Conservation (phyloP, 805 yeast species). For the Cyberlindnera samutprakarnensis region DNA sequence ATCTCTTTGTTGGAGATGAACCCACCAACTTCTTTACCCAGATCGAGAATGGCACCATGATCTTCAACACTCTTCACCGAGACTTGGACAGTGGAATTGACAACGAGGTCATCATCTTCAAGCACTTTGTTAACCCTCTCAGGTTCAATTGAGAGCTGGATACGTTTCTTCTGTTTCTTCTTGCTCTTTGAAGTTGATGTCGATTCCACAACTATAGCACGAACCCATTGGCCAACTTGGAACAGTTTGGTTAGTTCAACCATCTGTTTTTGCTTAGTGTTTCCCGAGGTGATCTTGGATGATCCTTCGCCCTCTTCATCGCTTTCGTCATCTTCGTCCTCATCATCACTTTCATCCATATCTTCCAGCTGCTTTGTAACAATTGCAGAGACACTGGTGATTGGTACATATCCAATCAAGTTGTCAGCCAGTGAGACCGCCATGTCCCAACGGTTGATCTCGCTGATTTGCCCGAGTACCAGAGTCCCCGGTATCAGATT, state of each 20-base stretch:
- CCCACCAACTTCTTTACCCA: slow-evolving; percentile 61
- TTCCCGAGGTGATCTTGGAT: slow-evolving; percentile 15
- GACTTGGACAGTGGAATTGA: slow-evolving; percentile 66
- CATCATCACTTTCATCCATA: slow-evolving; percentile 40
- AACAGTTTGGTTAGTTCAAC: slow-evolving; percentile 54
- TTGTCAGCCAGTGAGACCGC: slow-evolving; percentile 73
- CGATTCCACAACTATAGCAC: slow-evolving; percentile 66
- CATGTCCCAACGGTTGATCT: slow-evolving; percentile 55
- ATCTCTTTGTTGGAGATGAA: slow-evolving; percentile 71
- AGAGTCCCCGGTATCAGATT: slow-evolving; percentile 61
- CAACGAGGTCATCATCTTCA: slow-evolving; percentile 53
- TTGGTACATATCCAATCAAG: slow-evolving; percentile 69
- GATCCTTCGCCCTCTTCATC: slow-evolving; percentile 26
- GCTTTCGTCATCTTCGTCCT: slow-evolving; percentile 33
- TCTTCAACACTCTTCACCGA: slow-evolving; percentile 80
- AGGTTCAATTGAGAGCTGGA: slow-evolving; percentile 72
- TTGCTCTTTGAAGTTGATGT: slow-evolving; percentile 31
- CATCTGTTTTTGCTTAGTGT: slow-evolving; percentile 31
- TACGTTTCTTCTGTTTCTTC: slow-evolving; percentile 43
- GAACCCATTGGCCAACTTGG: slow-evolving; percentile 74
- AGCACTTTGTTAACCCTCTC: slow-evolving; percentile 54
- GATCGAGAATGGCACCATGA: slow-evolving; percentile 75
- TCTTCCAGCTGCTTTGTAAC: slow-evolving; percentile 51
- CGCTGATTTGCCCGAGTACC: slow-evolving; percentile 69
- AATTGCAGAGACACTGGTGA: slow-evolving; percentile 62